Evolutionary conservation across 768 basidiomycete genomes (phyloP), one percentile per base, ranked within the genome.

Genomic region (Tricholoma saponaceum): DNA sequence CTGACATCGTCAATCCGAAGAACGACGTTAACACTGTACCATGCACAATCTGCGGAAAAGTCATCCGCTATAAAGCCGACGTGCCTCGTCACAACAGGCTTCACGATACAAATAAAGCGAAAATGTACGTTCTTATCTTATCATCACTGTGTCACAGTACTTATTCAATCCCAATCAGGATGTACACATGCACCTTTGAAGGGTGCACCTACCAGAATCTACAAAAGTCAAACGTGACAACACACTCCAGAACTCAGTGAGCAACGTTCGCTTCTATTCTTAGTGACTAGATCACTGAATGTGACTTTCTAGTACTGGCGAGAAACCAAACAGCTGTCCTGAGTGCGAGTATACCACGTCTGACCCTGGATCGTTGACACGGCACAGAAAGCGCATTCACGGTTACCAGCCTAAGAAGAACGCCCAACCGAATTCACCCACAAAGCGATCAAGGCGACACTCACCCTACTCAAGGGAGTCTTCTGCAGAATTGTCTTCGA

Each of bases 181-280:
- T 69, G 67, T 62, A 64, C 58, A 61, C 58, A 26, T 74, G 72
- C 55, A 60, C 64, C 1, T 65, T 60, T 32, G 55, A 64, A 0
- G 68, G 64, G 2, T 73, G 73, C 54, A 43, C 51, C 5, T 70
- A 69, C 58, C 60, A 63, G 52, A 67, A 56, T n/a, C 60, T 72
- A 9, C 73, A 74, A 44, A 66, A 61, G 50, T 69, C 69, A 4
- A 74, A 74, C 47, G 47, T 74, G 4, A 64, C 65, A 18, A 71
- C 71, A n/a, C 73, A 74, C 58, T 62, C 66, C 25, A 60, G 61
- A 39, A 70, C 58, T 28, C 73, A 74, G 72, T 73, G 57, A 60
- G 67, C 64, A 41, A 13, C 5, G 9, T 39, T 35, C 3, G 10
- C 30, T 18, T 13, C 16, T 33, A 37, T 1, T 1, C 16, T 41